phyloP scores from a whole-genome alignment of 2,329 filamentous ascomycete genomes.

The Diaporthe sp. region DNA sequence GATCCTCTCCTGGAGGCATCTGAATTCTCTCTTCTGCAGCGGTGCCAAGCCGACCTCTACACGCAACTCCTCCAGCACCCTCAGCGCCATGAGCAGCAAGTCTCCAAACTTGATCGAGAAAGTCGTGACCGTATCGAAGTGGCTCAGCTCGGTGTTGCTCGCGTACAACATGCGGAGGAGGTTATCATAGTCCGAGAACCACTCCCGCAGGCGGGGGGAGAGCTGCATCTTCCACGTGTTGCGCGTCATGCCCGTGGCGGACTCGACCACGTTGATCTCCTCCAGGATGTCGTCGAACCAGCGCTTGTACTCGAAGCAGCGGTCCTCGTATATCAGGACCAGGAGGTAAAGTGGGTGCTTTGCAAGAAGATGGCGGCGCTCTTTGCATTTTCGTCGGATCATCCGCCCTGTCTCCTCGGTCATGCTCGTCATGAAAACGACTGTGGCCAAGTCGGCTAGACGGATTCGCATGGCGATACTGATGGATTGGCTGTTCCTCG shows the following conservation, averaged over 20 bases:
- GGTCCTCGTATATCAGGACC: conserved; percentile 18
- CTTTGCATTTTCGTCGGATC: background rate
- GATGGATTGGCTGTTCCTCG: conserved; percentile 23
- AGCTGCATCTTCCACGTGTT: conserved; percentile 29
- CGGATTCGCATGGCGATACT: conserved; percentile 34
- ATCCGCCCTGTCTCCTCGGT: background rate
- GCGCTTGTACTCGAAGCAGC: conserved; percentile 8
- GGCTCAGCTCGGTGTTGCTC: conserved; percentile 33
- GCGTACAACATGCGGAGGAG: conserved; percentile 23
- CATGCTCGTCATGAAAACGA: conserved; percentile 19
- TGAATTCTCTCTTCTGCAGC: background rate
- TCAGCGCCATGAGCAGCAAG: background rate
- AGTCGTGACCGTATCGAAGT: conserved; percentile 7
- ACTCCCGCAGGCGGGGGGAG: background rate
- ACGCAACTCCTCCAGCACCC: background rate
- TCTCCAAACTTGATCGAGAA: conserved; percentile 27
- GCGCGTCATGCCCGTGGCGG: conserved; percentile 32
- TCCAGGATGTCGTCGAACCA: conserved; percentile 28
- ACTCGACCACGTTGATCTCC: conserved; percentile 30
- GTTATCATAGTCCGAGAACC: conserved; percentile 33
- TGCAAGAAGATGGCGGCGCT: conserved; percentile 16
- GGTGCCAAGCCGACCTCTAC: background rate
- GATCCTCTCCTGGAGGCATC: conserved; percentile 21
- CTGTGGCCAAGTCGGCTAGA: conserved; percentile 18
- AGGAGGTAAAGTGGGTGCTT: conserved; percentile 29